Evolutionary conservation across 805 yeast species (phyloP).

Genomic region (Jamesozyma hellenica): DNA sequence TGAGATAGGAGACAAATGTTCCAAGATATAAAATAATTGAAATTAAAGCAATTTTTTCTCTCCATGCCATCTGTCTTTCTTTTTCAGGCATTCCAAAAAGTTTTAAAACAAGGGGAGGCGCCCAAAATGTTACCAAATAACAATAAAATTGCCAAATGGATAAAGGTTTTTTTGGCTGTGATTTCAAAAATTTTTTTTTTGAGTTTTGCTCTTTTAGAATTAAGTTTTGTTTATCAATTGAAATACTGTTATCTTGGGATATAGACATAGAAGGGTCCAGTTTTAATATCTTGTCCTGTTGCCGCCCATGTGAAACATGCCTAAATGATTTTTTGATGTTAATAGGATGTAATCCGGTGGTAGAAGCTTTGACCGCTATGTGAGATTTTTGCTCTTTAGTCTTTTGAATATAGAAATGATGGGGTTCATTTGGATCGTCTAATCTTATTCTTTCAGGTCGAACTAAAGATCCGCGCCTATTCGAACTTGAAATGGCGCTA

Average conservation of each 20-base stretch:
- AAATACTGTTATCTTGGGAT: no score
- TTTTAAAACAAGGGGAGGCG: conserved; percentile 51
- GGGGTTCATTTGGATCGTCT: conserved; percentile 56
- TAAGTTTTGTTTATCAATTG: not conserved
- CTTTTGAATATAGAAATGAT: conserved; percentile 68
- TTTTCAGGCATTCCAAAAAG: conserved; percentile 70
- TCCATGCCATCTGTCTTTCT: conserved; percentile 90
- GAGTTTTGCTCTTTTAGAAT: not conserved
- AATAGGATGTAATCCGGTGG: conserved; percentile 57
- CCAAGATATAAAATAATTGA: conserved; percentile 67
- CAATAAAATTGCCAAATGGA: conserved; percentile 73
- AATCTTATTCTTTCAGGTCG: conserved; percentile 69
- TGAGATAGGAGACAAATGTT: conserved; percentile 69
- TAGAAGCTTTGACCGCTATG: conserved; percentile 53
- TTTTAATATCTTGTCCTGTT: no score
- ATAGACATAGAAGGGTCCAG: no score
- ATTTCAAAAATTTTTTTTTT: not conserved
- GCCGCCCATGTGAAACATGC: no score
- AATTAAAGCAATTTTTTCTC: conserved; percentile 84
- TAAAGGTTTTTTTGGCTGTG: conserved; percentile 23
- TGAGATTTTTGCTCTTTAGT: conserved; percentile 56
- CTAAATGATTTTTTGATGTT: no score
- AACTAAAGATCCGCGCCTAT: conserved; percentile 48
- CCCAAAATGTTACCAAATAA: conserved; percentile 78
- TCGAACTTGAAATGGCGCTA: conserved; percentile 8